Conservation (phyloP, 2,329 filamentous ascomycete species). For the Aschersonia sp. region DNA sequence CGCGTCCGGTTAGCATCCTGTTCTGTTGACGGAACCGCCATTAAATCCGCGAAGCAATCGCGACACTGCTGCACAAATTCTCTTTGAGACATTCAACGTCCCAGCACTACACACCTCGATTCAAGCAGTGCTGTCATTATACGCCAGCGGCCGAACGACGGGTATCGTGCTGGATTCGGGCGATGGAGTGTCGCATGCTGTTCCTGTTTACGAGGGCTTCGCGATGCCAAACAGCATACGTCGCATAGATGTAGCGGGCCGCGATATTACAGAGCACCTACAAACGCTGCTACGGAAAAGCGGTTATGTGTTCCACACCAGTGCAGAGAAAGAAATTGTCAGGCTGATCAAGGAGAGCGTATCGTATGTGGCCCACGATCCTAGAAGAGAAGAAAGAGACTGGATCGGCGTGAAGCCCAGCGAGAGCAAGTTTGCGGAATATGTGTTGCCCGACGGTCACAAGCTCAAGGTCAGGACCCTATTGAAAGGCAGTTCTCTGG, state of each 20-base stretch:
- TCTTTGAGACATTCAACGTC: constrained; percentile 98
- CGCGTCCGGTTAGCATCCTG: constrained; percentile 53
- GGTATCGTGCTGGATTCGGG: constrained; percentile 92
- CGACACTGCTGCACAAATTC: constrained; percentile 89
- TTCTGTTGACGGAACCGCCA: constrained; percentile 88
- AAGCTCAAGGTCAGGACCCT: constrained; percentile 58
- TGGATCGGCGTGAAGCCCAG: constrained; percentile 72
- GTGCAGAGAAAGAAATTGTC: constrained; percentile 98
- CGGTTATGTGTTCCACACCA: constrained; percentile 91
- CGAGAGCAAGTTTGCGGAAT: constrained; percentile 68
- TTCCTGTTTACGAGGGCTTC: constrained; percentile 96
- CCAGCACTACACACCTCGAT: constrained; percentile 94
- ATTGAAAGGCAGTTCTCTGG: background rate
- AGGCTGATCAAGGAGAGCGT: constrained; percentile 91
- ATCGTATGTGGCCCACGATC: constrained; percentile 81
- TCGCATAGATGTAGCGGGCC: constrained; percentile 86
- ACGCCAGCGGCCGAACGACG: constrained; percentile 89
- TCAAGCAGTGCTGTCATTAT: constrained; percentile 89
- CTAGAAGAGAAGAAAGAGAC: constrained; percentile 90
- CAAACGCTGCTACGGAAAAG: constrained; percentile 83
- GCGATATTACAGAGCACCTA: constrained; percentile 92
- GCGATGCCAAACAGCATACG: constrained; percentile 92
- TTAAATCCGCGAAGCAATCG: constrained; percentile 92
- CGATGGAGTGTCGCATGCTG: constrained; percentile 91
- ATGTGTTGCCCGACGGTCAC: constrained; percentile 81